Conservation (phyloP, 805 yeast species). For the Wickerhamiella lipophila region DNA sequence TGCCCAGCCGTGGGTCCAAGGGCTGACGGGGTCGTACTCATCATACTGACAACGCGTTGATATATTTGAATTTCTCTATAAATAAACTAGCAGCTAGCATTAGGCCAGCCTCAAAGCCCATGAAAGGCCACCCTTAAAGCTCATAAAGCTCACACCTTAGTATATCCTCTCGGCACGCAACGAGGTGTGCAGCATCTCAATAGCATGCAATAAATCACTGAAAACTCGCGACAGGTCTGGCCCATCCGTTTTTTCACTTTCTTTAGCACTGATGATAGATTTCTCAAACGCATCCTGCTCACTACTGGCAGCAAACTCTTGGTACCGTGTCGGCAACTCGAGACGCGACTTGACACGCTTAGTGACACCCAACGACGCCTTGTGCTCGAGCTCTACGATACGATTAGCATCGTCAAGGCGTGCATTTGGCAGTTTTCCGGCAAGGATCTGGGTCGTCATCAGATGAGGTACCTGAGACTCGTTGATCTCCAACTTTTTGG, state of each 20-base stretch:
- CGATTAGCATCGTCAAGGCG: conserved; percentile 22
- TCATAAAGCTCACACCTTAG: background rate
- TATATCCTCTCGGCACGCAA: background rate
- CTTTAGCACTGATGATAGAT: conserved; percentile 3
- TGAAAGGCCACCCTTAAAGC: no score
- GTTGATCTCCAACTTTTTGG: conserved; percentile 19
- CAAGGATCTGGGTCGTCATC: conserved; percentile 23
- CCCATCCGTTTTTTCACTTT: conserved; percentile 3
- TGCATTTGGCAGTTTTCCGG: conserved; percentile 22
- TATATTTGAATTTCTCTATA: no score
- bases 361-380: conserved; percentile 28
- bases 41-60: no score
- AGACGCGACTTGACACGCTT: background rate
- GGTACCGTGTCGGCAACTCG: conserved; percentile 7
- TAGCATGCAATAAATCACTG: conserved; percentile 4
- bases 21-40: no score
- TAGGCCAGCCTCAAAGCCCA: no score
- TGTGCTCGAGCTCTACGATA: background rate
- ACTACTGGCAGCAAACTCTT: conserved; percentile 3
- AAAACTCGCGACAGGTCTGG: conserved; percentile 4
- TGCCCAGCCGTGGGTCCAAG: no score
- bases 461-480: conserved; percentile 18
- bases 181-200: background rate
- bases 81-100: no score
- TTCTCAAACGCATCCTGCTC: conserved; percentile 9